These are phyloP conservation scores for Sordariomycetes sp. DNA, from an alignment of 2,329 filamentous ascomycete species.

Conservation along the genomic window DNA sequence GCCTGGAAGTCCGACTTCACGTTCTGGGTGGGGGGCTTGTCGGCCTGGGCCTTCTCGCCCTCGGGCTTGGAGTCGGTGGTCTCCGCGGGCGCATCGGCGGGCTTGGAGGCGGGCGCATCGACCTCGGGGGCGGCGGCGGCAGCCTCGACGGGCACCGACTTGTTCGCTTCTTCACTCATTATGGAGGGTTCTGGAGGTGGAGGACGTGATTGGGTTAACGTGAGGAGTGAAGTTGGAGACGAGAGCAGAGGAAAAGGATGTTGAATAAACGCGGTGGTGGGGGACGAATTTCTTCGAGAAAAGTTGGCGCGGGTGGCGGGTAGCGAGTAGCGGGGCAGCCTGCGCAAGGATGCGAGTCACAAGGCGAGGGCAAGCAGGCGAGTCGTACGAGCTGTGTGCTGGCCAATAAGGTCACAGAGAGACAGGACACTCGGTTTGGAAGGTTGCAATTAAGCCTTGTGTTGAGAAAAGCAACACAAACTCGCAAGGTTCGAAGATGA, in stretches of 20 bases:
- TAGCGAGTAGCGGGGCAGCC: neutral
- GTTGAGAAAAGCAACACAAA: neutral
- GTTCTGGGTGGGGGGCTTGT: conserved; percentile 38
- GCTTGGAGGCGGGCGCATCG: conserved; percentile 11
- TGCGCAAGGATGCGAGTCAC: neutral
- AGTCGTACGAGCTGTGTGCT: neutral
- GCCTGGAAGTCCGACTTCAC: conserved; percentile 61
- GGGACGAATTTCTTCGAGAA: neutral
- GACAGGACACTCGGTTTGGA: neutral
- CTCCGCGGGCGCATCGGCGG: conserved; percentile 8
- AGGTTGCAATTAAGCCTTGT: neutral
- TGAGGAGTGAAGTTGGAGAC: conserved; percentile 3
- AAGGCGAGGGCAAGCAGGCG: no score
- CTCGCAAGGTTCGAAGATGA: neutral
- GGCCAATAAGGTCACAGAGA: neutral
- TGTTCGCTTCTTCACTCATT: conserved; percentile 3
- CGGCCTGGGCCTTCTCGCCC: conserved; percentile 17
- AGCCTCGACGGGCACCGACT: conserved; percentile 6
- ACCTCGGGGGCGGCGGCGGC: conserved; percentile 11
- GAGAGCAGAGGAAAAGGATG: conserved; percentile 6
- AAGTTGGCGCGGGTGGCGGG: neutral
- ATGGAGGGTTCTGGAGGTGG: neutral
- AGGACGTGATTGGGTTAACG: neutral
- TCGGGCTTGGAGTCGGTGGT: conserved; percentile 8
- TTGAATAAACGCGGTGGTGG: neutral